phyloP scores from a whole-genome alignment of 2,329 filamentous ascomycete genomes.

The Emydomyces testavorans region DNA sequence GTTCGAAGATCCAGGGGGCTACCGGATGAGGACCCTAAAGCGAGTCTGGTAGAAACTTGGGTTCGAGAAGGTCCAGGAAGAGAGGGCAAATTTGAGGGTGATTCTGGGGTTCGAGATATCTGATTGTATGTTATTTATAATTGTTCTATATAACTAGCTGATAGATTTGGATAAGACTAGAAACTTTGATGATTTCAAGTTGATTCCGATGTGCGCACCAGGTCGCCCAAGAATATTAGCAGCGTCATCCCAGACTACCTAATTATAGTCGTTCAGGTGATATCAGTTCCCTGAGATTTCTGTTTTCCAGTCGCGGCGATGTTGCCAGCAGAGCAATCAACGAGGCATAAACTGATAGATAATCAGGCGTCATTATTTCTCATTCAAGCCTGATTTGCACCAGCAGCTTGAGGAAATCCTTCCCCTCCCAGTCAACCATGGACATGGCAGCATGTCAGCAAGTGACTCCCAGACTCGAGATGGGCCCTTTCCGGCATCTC shows the following conservation, averaged over 20 bases:
- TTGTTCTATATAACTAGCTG: neutral
- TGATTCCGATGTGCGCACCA: neutral
- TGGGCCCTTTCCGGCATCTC: neutral
- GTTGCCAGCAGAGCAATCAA: too few species aligned
- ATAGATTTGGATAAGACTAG: conserved; percentile 1
- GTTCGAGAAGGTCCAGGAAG: conserved; percentile 43
- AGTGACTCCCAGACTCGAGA: too few species aligned
- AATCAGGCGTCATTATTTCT: too few species aligned
- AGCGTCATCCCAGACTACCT: too few species aligned
- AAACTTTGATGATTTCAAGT: neutral
- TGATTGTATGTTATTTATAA: conserved; percentile 23
- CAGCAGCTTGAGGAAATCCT: too few species aligned
- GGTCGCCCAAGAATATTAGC: neutral
- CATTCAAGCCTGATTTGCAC: too few species aligned
- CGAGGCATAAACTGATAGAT: too few species aligned
- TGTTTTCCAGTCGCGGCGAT: too few species aligned
- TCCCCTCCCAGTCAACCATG: too few species aligned
- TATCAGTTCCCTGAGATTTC: too few species aligned
- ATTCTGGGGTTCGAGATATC: conserved; percentile 48
- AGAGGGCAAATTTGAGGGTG: conserved; percentile 50
- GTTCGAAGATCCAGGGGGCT: conserved; percentile 61
- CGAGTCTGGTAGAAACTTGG: conserved; percentile 73
- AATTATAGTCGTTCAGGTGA: too few species aligned
- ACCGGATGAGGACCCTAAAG: conserved; percentile 67
- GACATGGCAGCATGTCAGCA: too few species aligned